Percentiles rank a stretch among this genome's conserved stretches.
Evolutionary conservation across 2,329 filamentous ascomycete genomes (phyloP).

Genomic region (Nannizziopsis arthrosporioides): DNA sequence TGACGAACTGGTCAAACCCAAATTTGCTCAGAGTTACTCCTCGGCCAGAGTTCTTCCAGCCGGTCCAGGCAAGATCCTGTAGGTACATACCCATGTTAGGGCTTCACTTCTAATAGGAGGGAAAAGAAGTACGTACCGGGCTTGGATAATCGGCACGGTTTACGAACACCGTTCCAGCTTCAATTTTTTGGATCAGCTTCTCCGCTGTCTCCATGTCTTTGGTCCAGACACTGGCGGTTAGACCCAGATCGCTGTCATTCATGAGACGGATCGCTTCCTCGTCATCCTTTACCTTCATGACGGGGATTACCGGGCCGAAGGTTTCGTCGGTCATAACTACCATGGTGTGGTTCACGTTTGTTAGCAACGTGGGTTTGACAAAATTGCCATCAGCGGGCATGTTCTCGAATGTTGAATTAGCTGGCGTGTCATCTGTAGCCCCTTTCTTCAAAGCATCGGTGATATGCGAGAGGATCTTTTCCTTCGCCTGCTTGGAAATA

Average conservation of each 20-base stretch:
- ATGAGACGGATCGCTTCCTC: constrained; percentile 71
- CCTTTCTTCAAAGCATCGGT: constrained; percentile 72
- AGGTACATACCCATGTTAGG: constrained; percentile 16
- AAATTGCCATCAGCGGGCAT: constrained; percentile 74
- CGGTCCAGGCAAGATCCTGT: constrained; percentile 88
- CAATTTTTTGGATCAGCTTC: constrained; percentile 65
- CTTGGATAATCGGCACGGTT: constrained; percentile 88
- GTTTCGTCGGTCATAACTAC: constrained; percentile 86
- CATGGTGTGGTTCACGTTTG: constrained; percentile 71
- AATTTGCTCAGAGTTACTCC: constrained; percentile 80
- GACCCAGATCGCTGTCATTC: constrained; percentile 89
- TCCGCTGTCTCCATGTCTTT: constrained; percentile 68
- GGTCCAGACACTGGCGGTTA: constrained; percentile 96
- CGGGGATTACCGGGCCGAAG: constrained; percentile 82
- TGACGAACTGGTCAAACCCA: constrained; percentile 91
- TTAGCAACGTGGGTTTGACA: constrained; percentile 73
- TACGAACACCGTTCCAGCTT: constrained; percentile 91
- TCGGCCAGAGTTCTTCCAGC: constrained; percentile 94
- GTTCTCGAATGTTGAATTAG: constrained; percentile 63
- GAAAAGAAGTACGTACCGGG: constrained; percentile 51
- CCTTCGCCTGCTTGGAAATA: constrained; percentile 66
- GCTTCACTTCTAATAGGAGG: background rate
- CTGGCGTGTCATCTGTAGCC: constrained; percentile 71
- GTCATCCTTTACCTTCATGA: constrained; percentile 75
- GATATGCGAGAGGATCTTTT: constrained; percentile 66